Percentiles rank a stretch among this genome's conserved stretches.
Evolutionary conservation across 441 rosid genomes (phyloP).

Genomic region (Pelargonium cotyledonis): DNA sequence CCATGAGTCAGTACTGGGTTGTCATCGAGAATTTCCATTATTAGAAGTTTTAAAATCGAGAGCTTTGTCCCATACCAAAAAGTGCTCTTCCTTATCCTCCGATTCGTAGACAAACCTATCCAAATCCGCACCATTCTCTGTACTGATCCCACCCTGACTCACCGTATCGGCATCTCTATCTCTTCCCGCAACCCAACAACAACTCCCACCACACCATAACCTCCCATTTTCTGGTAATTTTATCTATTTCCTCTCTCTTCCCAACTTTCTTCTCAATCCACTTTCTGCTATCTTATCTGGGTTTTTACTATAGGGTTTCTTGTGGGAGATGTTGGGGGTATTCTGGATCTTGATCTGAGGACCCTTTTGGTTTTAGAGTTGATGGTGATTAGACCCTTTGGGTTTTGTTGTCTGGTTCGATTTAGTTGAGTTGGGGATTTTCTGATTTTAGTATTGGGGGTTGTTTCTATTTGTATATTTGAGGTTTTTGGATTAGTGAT

Average conservation of each 20-base stretch:
- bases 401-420: too few species aligned
- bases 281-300: background rate
- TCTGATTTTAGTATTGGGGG: background rate
- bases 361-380: slow-evolving; percentile 6
- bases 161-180: slow-evolving; percentile 25
- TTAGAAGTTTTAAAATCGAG: too few species aligned
- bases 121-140: background rate
- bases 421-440: background rate
- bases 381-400: too few species aligned
- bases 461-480: background rate
- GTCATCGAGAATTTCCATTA: too few species aligned
- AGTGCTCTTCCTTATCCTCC: background rate
- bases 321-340: background rate
- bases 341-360: background rate
- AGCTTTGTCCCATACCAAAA: too few species aligned
- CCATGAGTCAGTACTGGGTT: too few species aligned
- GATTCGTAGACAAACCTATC: background rate
- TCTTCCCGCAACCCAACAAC: slow-evolving; percentile 25
- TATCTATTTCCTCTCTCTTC: background rate
- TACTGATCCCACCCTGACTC: slow-evolving; percentile 13
- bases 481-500: background rate
- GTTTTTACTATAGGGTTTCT: background rate
- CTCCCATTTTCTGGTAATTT: slow-evolving; percentile 1
- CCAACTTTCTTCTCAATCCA: background rate
- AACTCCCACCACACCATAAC: background rate